Conservation (phyloP, 345 rosid genomes). For the Bruguiera parviflora region DNA sequence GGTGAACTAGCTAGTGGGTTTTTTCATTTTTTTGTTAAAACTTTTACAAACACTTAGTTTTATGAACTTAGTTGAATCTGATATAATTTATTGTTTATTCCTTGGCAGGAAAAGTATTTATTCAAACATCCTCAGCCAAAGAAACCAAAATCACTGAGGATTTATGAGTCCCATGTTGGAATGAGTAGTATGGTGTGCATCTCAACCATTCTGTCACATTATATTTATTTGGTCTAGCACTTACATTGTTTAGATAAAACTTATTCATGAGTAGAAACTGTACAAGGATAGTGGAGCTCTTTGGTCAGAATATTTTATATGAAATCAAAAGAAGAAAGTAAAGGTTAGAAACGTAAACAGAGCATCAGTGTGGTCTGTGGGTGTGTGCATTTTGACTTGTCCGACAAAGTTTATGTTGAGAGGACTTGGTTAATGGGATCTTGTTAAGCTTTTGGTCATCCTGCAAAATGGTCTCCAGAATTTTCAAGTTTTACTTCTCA, state of each 20-base stretch:
- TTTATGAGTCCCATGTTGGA: conserved; percentile 95
- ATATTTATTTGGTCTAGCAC: neutral
- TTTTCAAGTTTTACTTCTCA: neutral
- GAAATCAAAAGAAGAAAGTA: neutral
- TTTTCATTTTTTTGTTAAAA: neutral
- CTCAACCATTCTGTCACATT: conserved; percentile 19
- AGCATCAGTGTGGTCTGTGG: too few species aligned
- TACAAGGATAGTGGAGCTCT: neutral
- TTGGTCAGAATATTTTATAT: neutral
- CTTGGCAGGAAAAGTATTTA: conserved; percentile 67
- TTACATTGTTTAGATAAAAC: neutral
- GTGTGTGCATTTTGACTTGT: too few species aligned
- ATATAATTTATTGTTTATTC: conserved; percentile 7
- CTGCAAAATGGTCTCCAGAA: neutral
- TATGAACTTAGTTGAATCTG: neutral
- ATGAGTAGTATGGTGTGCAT: conserved; percentile 88
- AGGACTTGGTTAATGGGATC: neutral
- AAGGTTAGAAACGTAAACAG: too few species aligned
- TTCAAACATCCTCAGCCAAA: conserved; percentile 84
- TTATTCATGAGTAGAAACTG: neutral
- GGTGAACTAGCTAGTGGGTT: neutral
- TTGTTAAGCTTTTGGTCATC: neutral
- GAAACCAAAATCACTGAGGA: conserved; percentile 81
- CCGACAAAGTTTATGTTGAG: neutral
- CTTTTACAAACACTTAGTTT: neutral